phyloP scores from a whole-genome alignment of 2,329 filamentous ascomycete species.

The Sarocladium brachiariae region DNA sequence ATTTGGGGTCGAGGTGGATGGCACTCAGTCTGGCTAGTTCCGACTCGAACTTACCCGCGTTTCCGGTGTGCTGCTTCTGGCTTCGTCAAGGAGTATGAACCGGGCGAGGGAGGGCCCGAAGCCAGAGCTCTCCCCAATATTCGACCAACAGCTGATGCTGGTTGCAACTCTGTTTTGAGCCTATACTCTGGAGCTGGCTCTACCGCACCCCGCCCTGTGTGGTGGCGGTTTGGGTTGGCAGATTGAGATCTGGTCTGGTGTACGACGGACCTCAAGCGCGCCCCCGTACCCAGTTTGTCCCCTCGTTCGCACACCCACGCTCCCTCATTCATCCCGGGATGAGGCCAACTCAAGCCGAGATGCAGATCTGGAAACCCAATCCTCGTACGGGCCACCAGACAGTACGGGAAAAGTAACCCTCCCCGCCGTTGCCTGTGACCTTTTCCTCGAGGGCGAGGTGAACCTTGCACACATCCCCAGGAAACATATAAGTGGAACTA shows the following conservation, averaged over 20 bases:
- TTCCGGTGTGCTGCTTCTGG: background rate
- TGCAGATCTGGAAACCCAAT: constrained; percentile 3
- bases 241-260: background rate
- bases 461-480: constrained; percentile 8
- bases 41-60: constrained; percentile 3
- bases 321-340: background rate
- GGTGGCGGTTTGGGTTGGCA: background rate
- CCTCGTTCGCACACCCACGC: no score
- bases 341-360: constrained; percentile 7
- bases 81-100: background rate
- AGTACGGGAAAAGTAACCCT: constrained; percentile 16
- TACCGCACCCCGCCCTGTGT: background rate
- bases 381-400: background rate
- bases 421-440: background rate
- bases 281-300: background rate
- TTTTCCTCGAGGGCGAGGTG: background rate
- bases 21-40: background rate
- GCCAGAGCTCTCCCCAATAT: background rate
- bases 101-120: background rate
- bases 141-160: background rate
- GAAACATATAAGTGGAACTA: constrained; percentile 19
- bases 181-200: background rate
- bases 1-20: background rate
- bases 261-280: background rate
- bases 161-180: background rate